phyloP scores from a whole-genome alignment of 805 yeast species.

The Saccharomycopsis sp. region DNA sequence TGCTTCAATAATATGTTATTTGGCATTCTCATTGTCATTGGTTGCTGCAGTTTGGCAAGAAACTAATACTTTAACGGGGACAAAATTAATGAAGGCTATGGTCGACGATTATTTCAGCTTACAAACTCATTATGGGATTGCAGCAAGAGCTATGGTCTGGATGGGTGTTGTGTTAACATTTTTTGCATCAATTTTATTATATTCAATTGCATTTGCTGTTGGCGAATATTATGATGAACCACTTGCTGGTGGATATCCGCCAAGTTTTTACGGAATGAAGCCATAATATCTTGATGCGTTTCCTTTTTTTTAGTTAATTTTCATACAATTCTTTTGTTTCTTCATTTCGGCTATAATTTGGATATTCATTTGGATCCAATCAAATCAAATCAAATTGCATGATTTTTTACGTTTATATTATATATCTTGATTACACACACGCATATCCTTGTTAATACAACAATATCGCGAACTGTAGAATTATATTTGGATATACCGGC shows the following conservation, averaged over 20 bases:
- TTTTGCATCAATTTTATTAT: constrained; percentile 9
- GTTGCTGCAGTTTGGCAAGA: constrained; percentile 24
- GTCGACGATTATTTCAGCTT: constrained; percentile 21
- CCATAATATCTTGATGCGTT: not conserved
- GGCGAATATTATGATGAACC: too few relatives aligned
- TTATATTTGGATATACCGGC: constrained; percentile 21
- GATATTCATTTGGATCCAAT: too few relatives aligned
- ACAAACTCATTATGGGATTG: constrained; percentile 18
- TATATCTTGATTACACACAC: too few relatives aligned
- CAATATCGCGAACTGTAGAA: not conserved
- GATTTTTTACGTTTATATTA: too few relatives aligned
- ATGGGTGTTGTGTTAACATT: constrained; percentile 20
- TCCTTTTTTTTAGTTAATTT: not conserved
- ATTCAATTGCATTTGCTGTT: too few relatives aligned
- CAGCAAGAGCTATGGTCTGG: constrained; percentile 21
- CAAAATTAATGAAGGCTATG: constrained; percentile 20
- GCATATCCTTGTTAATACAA: too few relatives aligned
- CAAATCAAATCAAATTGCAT: too few relatives aligned
- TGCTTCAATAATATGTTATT: constrained; percentile 6
- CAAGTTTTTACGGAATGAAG: not conserved
- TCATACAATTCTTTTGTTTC: not conserved
- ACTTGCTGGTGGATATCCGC: too few relatives aligned
- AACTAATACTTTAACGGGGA: constrained; percentile 21
- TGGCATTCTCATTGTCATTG: constrained; percentile 19
- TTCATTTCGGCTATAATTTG: too few relatives aligned